Evolutionary conservation across 169 alveolate species (phyloP).

Genomic region (Theileria annulata): DNA sequence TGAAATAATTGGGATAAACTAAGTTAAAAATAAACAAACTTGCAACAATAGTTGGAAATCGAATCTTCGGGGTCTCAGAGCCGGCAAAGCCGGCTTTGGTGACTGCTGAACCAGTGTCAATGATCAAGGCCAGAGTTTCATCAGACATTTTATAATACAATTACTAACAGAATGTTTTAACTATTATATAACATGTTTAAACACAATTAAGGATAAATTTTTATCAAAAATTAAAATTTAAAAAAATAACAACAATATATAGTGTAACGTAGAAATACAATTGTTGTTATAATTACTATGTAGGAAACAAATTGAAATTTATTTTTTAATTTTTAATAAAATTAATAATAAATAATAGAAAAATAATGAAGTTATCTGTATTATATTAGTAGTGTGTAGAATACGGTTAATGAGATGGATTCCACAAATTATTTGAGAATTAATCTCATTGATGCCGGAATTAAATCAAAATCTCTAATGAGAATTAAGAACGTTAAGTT

Average conservation of each 20-base stretch:
- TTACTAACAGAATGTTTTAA: background rate
- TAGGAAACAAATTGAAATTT: background rate
- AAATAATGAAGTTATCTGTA: background rate
- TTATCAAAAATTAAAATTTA: background rate
- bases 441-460: background rate
- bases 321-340: background rate
- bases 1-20: background rate
- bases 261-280: background rate
- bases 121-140: slow-evolving; percentile 59
- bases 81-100: slow-evolving; percentile 66
- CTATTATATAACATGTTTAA: background rate
- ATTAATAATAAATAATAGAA: background rate
- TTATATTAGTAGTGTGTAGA: background rate
- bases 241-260: background rate
- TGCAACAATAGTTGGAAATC: slow-evolving; percentile 47
- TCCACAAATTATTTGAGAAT: background rate
- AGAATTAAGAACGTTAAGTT: background rate
- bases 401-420: background rate
- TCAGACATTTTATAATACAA: slow-evolving; percentile 37
- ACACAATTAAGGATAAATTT: background rate
- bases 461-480: background rate
- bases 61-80: slow-evolving; percentile 49
- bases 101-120: slow-evolving; percentile 57
- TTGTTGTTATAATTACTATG: background rate
- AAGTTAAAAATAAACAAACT: slow-evolving; percentile 6